Conservation (phyloP, 2,329 filamentous ascomycete species). For the Penicillium sp. region DNA sequence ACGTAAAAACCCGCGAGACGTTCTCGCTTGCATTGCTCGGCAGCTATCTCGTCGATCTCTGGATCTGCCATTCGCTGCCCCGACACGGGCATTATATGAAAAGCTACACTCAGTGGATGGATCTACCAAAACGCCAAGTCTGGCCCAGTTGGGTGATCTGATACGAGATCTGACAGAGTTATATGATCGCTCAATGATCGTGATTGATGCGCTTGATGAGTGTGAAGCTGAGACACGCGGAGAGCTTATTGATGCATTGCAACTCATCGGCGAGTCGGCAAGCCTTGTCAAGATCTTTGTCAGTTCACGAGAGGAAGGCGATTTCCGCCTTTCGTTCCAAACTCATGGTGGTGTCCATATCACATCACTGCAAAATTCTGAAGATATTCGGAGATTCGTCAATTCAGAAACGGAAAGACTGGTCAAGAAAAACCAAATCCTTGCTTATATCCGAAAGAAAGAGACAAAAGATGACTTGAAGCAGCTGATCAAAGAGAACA, state of each 20-base stretch:
- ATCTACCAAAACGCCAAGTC: background rate
- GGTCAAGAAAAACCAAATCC: background rate
- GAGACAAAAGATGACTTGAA: constrained; percentile 1
- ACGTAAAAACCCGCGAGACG: background rate
- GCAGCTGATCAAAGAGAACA: constrained; percentile 1
- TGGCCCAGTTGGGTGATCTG: background rate
- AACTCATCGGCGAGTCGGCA: background rate
- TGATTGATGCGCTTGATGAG: background rate
- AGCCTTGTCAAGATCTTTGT: background rate
- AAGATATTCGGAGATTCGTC: constrained; percentile 4
- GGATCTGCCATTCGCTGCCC: background rate
- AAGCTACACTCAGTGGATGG: background rate
- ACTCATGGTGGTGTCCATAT: background rate
- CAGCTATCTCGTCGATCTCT: background rate
- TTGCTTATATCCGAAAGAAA: constrained; percentile 1
- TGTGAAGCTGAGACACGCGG: background rate
- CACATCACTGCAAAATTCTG: background rate
- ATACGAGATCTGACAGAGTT: background rate
- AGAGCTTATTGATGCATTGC: background rate
- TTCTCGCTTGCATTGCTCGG: background rate
- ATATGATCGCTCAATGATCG: background rate
- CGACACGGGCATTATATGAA: background rate
- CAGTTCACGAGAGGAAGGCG: constrained; percentile 1
- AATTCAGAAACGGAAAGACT: constrained; percentile 1
- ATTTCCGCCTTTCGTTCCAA: background rate